Evolutionary conservation across 306 rosid species (phyloP), one percentile per base, ranked within the genome.

Genomic region (Begonia loranthoides): DNA sequence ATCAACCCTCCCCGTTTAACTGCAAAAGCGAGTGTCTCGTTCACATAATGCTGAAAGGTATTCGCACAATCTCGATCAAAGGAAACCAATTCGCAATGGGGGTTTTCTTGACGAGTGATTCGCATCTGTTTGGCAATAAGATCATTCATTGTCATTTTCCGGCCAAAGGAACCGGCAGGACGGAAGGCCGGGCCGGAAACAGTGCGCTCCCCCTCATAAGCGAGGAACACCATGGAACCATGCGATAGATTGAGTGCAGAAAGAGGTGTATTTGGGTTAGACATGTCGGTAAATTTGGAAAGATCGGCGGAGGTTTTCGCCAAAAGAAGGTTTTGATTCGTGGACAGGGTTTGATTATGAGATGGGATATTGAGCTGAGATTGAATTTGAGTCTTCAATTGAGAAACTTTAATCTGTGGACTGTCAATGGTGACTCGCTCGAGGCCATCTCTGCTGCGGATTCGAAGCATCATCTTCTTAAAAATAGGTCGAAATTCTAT

Each of bases 141-240:
- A 58, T 92, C 99, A 41, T 86, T 96, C 99, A 92, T 86, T 4
- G 99, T 92, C 99, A 92, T 92, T 75, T 86, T 92, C 4, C 94
- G 83, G 40, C 99, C 99, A 55, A 92, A 92, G 6, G 96, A 86
- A 6, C 99, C 99, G 12, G 96, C 84, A 0, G 95, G 92, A 54
- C 50, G 59, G 68, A 86, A 55, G 6, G 71, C 46, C 10, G 94
- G 99, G 0, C 99, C 88, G 2, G 79, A 49, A 22, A 92, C 84
- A 19, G 63, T 70, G 13, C 96, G 94, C 51, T 86, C 93, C 9
- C 94, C 96, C 9, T 78, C 84, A 76, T 92, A 86, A 34, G 82
- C 19, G 34, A 92, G 56, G 47, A 76, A 92, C 0, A 86, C 17
- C 12, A 92, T 78, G 9, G 96, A 85, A 8, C 99, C 99, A 15